Base-by-base conservation (phyloP, 306 rosid species). In the Cucumis melo region DNA sequence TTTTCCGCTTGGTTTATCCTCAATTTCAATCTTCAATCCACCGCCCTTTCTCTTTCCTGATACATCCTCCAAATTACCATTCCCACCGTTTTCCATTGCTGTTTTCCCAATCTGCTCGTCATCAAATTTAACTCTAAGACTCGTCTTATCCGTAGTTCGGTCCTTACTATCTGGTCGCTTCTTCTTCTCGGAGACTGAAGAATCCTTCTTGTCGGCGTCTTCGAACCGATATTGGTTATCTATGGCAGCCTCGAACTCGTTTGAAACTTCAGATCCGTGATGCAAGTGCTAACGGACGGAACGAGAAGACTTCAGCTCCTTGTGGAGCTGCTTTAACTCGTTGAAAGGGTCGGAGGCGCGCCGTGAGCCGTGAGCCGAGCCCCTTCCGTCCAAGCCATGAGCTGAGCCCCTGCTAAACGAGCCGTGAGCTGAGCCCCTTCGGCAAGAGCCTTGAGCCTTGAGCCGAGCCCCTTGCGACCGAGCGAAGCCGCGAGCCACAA, bases 281-380 rank as follows among this genome's bases (percentile, higher is more conserved):
- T 44, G 44, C 15, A 66, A 29, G 10, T 64, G 77, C 61, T 53
- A 78, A 8, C 74, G 77, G 4, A 58, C 62, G 36, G 82, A 73
- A 11, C 74, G 14, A 5, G 72, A 32, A 53, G 48, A 29, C 42
- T 75, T 79, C 42, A 83, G 77, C 50, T 82, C 87, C 70, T 64
- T 80, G 59, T 86, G 84, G 8, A 81, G 84, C 84, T 80, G 87
- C 46, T 82, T 82, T 59, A 84, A 70, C 84, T 87, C 90, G 80
- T 87, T 77, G 83, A 87, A 84, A 8, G 90, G 78, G 39, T 62
- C 72, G 32, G 85, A 36, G 68, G 88, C 42, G 72, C 90, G 90
- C n/a, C 88, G n/a, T n/a, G n/a, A n/a, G n/a, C n/a, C n/a, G n/a
- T n/a, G n/a, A n/a, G n/a, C n/a, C n/a, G n/a, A n/a, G n/a, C n/a